phyloP scores from a whole-genome alignment of 2,329 filamentous ascomycete genomes.

The Chaetomium strumarium region DNA sequence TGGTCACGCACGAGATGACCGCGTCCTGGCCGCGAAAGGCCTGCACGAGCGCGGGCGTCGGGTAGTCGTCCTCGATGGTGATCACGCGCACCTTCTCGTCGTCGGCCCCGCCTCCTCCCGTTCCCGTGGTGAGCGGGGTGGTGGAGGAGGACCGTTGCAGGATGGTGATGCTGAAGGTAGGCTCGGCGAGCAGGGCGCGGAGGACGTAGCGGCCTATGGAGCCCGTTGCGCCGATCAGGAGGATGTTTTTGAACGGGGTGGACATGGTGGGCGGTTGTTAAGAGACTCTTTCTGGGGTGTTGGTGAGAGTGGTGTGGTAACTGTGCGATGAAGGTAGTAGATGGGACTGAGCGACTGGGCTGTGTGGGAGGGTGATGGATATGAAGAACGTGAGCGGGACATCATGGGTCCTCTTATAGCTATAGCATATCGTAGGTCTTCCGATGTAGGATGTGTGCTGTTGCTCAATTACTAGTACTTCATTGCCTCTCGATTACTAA shows the following conservation, averaged over 20 bases:
- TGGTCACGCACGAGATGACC: constrained; percentile 39
- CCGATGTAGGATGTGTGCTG: too few species aligned
- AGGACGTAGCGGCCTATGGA: constrained; percentile 22
- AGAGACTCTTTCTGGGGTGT: too few species aligned
- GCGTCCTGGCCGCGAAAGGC: constrained; percentile 27
- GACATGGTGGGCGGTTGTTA: background rate
- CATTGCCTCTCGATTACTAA: too few species aligned
- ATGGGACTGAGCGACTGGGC: too few species aligned
- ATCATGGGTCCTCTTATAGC: too few species aligned
- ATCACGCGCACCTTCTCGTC: constrained; percentile 20
- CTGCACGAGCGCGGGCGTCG: constrained; percentile 21
- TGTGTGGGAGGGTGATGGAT: too few species aligned
- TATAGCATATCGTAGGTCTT: too few species aligned
- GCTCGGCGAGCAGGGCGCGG: constrained; percentile 25
- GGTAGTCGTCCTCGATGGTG: constrained; percentile 28
- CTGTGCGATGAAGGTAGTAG: too few species aligned
- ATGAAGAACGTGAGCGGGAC: too few species aligned
- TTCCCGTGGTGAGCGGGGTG: constrained; percentile 2
- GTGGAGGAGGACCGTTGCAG: constrained; percentile 26
- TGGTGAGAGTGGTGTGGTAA: too few species aligned
- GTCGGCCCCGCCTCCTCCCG: constrained; percentile 8
- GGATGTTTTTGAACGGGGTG: constrained; percentile 2
- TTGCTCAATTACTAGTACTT: too few species aligned
- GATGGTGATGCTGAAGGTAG: constrained; percentile 3
- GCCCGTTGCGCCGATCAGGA: constrained; percentile 11